phyloP scores from a whole-genome alignment of 495 filamentous ascomycete species.

The Polyplosphaeria fusca region DNA sequence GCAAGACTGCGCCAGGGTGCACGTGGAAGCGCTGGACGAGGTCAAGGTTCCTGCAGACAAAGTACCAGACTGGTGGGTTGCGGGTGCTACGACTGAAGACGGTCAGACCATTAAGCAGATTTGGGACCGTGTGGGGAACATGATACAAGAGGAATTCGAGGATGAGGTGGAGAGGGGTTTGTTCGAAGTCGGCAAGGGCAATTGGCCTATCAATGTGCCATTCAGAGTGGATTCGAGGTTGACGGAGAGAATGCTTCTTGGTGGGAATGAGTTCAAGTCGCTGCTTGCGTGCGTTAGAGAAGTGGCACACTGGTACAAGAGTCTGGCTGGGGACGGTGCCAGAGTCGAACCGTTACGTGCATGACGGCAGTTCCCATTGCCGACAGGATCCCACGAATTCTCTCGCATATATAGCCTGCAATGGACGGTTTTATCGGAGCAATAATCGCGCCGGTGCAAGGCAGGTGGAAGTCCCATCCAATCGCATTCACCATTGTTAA shows the following conservation, averaged over 20 bases:
- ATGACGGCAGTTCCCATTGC: too few species aligned
- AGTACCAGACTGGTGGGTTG: constrained; percentile 22
- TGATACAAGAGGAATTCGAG: constrained; percentile 8
- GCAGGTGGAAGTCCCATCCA: too few species aligned
- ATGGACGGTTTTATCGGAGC: too few species aligned
- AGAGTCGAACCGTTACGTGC: too few species aligned
- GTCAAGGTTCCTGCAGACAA: background rate
- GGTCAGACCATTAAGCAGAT: constrained; percentile 1
- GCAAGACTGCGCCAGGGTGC: constrained; percentile 17
- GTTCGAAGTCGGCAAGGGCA: constrained; percentile 11
- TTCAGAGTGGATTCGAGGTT: constrained; percentile 11
- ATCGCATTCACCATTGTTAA: too few species aligned
- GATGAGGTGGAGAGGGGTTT: constrained; percentile 3
- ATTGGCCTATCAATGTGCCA: constrained; percentile 18
- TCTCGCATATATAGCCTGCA: too few species aligned
- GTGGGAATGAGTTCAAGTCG: background rate
- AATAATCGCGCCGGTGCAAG: too few species aligned
- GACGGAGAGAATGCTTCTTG: constrained; percentile 17
- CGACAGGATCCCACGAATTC: too few species aligned
- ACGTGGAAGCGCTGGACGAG: constrained; percentile 19
- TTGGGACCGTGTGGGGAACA: constrained; percentile 8
- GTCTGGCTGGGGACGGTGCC: too few species aligned
- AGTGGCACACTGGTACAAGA: constrained; percentile 25
- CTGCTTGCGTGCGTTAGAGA: constrained; percentile 22
- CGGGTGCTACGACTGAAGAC: constrained; percentile 2